A percentile compares a stretch with the other conserved stretches of the same genome.
These are phyloP conservation scores for Rhodamnia argentea DNA, from an alignment of 345 rosid species.

Conservation along the genomic window DNA sequence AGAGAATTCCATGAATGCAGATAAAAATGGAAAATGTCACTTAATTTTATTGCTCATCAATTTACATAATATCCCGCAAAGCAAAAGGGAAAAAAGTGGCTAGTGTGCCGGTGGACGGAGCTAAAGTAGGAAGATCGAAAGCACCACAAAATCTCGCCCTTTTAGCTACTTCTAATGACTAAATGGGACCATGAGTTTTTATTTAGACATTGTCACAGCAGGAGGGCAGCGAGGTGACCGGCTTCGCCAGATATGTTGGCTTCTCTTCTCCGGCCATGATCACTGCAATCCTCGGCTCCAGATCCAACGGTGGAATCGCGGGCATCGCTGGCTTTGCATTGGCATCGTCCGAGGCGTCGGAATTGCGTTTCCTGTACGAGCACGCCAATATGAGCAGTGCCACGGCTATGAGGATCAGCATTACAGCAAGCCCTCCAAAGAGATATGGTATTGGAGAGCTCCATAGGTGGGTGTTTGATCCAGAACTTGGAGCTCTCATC, in stretches of 20 bases:
- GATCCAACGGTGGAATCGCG: not conserved
- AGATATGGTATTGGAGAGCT: slow-evolving; percentile 21
- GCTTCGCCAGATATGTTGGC: slow-evolving; percentile 23
- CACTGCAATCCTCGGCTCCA: slow-evolving; percentile 21
- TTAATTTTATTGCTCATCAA: not conserved
- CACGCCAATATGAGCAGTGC: slow-evolving; percentile 22
- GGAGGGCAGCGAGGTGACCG: not conserved
- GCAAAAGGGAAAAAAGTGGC: not conserved
- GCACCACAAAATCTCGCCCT: not conserved
- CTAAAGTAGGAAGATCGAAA: not conserved
- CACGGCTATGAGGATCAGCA: slow-evolving; percentile 9
- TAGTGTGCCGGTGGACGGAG: not conserved
- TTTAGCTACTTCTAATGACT: not conserved
- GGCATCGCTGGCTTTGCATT: not conserved
- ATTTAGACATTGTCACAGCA: not conserved
- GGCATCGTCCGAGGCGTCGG: not conserved
- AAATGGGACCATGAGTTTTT: not conserved
- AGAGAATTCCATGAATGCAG: not conserved
- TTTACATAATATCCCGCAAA: not conserved
- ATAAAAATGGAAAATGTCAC: not conserved
- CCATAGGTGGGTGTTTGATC: not conserved
- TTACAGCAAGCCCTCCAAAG: slow-evolving; percentile 18
- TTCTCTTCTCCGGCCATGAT: slow-evolving; percentile 39
- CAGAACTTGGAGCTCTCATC: not conserved
- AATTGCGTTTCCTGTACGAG: not conserved